Evolutionary conservation across 345 rosid species (phyloP).

Genomic region (Dovyalis caffra): DNA sequence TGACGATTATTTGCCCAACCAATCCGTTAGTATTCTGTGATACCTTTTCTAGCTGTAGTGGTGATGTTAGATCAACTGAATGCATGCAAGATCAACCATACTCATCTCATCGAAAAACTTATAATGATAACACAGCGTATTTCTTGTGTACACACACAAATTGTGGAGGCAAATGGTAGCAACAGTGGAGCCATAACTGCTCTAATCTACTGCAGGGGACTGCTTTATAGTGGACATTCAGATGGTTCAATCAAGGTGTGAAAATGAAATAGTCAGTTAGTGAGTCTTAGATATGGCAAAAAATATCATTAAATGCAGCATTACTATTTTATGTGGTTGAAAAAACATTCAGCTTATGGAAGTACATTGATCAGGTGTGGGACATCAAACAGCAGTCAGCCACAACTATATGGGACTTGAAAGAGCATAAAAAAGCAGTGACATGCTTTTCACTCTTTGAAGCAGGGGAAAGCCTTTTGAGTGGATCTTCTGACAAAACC

Average conservation of each 20-base stretch:
- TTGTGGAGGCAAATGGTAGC: conserved; percentile 58
- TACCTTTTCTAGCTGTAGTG: neutral
- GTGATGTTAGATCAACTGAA: neutral
- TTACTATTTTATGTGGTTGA: neutral
- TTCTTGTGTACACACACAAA: conserved; percentile 91
- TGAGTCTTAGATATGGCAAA: no score
- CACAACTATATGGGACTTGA: conserved; percentile 54
- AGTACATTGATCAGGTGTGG: conserved; percentile 57
- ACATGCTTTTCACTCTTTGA: conserved; percentile 75
- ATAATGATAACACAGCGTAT: conserved; percentile 59
- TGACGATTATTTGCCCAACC: conserved; percentile 65
- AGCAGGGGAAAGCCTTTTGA: conserved; percentile 72
- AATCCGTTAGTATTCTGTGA: conserved; percentile 54
- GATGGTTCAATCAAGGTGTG: conserved; percentile 83
- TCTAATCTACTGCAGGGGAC: conserved; percentile 80
- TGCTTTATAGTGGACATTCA: conserved; percentile 76
- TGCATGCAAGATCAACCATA: no score
- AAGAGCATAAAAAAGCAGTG: conserved; percentile 76
- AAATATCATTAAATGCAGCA: no score
- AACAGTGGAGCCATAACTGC: conserved; percentile 79
- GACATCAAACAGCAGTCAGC: conserved; percentile 58
- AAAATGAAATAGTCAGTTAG: neutral
- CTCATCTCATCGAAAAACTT: neutral
- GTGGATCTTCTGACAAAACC: conserved; percentile 86
- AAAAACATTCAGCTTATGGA: neutral